phyloP scores from a whole-genome alignment of 495 filamentous ascomycete species.

The Penicillium ucsense region DNA sequence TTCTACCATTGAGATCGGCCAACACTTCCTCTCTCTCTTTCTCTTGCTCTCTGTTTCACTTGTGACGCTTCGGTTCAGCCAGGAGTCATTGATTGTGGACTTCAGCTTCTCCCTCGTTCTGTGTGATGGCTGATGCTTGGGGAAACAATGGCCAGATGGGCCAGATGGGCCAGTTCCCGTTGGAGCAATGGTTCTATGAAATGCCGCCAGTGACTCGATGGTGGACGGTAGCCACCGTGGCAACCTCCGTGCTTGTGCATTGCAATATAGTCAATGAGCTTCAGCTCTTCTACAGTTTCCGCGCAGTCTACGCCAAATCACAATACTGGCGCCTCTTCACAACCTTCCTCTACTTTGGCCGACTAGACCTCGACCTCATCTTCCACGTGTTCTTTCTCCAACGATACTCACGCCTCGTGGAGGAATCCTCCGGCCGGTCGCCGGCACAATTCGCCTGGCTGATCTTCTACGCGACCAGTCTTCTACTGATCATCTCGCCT shows the following conservation, averaged over 20 bases:
- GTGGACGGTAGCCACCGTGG: slow-evolving; percentile 91
- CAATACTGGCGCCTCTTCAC: slow-evolving; percentile 97
- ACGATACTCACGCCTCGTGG: slow-evolving; percentile 88
- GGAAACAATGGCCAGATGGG: slow-evolving; percentile 45
- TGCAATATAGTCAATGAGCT: slow-evolving; percentile 85
- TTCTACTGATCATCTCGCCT: slow-evolving; percentile 72
- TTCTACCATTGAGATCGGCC: background rate
- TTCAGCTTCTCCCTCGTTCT: background rate
- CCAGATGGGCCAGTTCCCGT: slow-evolving; percentile 50
- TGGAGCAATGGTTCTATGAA: slow-evolving; percentile 96
- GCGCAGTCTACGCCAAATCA: slow-evolving; percentile 77
- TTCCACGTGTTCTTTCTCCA: slow-evolving; percentile 99
- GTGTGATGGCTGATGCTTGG: slow-evolving; percentile 34
- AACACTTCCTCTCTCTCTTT: background rate
- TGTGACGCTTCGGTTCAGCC: too few relatives aligned
- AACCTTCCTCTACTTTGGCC: slow-evolving; percentile 95
- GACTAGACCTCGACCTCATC: slow-evolving; percentile 84
- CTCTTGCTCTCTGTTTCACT: too few relatives aligned
- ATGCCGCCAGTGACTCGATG: slow-evolving; percentile 91
- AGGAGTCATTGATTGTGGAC: background rate
- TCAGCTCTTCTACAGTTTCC: slow-evolving; percentile 94
- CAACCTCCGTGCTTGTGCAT: slow-evolving; percentile 84
- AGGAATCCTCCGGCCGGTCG: slow-evolving; percentile 83
- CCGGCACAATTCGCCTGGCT: slow-evolving; percentile 94
- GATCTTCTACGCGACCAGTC: slow-evolving; percentile 69